Conservation (phyloP, 768 basidiomycete genomes). For the Pseudohyphozyma bogoriensis region DNA sequence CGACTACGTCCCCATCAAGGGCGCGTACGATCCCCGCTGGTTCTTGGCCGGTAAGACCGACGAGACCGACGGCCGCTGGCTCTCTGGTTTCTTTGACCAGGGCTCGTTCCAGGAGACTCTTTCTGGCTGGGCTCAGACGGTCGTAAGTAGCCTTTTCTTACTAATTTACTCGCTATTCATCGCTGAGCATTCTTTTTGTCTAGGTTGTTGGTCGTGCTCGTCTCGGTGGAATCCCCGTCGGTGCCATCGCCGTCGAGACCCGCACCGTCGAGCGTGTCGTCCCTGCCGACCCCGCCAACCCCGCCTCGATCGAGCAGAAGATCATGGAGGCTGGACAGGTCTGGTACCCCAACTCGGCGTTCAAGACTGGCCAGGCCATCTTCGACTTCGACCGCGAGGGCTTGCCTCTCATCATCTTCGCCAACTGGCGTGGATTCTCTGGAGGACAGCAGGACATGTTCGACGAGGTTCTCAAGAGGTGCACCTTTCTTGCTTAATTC, state of each 20-base stretch:
- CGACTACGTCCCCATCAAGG: constrained; percentile 80
- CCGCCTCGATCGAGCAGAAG: constrained; percentile 87
- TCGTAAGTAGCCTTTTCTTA: constrained; percentile 41
- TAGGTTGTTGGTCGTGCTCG: constrained; percentile 81
- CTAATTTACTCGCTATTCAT: neutral
- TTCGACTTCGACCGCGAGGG: constrained; percentile 97
- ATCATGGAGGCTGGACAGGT: constrained; percentile 99
- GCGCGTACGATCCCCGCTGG: constrained; percentile 93
- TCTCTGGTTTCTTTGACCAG: constrained; percentile 91
- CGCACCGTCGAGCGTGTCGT: constrained; percentile 92
- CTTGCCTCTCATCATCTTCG: constrained; percentile 92
- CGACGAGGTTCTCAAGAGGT: constrained; percentile 35
- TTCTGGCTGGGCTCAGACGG: constrained; percentile 98
- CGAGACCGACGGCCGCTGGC: constrained; percentile 58
- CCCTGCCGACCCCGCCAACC: constrained; percentile 95
- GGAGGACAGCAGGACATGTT: constrained; percentile 97
- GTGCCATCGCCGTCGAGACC: constrained; percentile 96
- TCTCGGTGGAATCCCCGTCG: constrained; percentile 91
- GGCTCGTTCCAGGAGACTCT: constrained; percentile 97
- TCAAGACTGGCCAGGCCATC: constrained; percentile 99
- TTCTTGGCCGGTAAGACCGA: constrained; percentile 91
- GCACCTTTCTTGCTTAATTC: neutral
- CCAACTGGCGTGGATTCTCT: constrained; percentile 99
- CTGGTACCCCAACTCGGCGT: constrained; percentile 98
- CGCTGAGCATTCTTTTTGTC: neutral